These are phyloP conservation scores for Nymphaea thermarum DNA, from an alignment of 164 flowering plant genomes.

Conservation along the genomic window DNA sequence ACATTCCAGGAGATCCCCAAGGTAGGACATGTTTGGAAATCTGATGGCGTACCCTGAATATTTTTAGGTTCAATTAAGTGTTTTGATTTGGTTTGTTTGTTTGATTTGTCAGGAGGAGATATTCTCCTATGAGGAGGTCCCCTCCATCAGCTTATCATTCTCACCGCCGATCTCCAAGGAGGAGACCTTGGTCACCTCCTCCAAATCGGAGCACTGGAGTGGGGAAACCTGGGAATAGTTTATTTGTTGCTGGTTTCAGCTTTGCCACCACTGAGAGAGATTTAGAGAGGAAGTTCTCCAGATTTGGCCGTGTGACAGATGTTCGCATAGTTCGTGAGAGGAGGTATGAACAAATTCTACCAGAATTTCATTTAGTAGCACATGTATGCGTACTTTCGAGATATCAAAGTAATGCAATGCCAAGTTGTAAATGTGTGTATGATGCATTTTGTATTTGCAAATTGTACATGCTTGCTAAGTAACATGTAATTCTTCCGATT, in stretches of 20 bases:
- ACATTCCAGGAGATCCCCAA: constrained; percentile 21
- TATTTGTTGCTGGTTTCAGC: constrained; percentile 35
- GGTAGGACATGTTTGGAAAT: constrained; percentile 6
- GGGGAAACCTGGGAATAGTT: constrained; percentile 28
- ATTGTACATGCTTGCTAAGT: too few relatives aligned
- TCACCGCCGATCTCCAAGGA: constrained; percentile 18
- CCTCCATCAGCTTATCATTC: constrained; percentile 16
- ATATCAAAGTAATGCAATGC: too few relatives aligned
- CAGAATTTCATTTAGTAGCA: not conserved
- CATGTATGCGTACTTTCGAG: too few relatives aligned
- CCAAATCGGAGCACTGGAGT: constrained; percentile 24
- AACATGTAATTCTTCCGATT: too few relatives aligned
- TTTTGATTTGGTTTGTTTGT: constrained; percentile 1
- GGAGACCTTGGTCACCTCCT: constrained; percentile 32
- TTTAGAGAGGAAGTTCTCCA: constrained; percentile 30
- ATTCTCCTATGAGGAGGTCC: constrained; percentile 24
- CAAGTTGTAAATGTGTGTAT: too few relatives aligned
- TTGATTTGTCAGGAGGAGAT: constrained; percentile 13
- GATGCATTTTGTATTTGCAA: too few relatives aligned
- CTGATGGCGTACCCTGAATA: not conserved
- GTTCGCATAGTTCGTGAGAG: constrained; percentile 37
- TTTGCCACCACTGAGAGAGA: constrained; percentile 33
- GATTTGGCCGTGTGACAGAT: constrained; percentile 30
- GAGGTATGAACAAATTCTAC: constrained; percentile 14
- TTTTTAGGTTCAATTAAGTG: too few relatives aligned